Evolutionary conservation across 1,284 basidiomycete genomes (phyloP), one percentile per base, ranked within the genome.

Genomic region (Heterobasidion annosum): DNA sequence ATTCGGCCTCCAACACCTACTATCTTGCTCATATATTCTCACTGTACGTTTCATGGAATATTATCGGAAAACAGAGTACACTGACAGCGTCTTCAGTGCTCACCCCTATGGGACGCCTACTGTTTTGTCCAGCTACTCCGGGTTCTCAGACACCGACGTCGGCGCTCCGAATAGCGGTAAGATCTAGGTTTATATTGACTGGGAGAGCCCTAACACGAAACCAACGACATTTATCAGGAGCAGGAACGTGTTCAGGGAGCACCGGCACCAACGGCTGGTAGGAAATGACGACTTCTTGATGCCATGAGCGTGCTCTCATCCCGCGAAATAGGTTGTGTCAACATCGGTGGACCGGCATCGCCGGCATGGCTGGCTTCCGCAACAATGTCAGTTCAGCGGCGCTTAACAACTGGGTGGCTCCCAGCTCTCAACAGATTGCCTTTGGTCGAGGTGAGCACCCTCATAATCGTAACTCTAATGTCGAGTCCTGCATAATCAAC

Each of bases 21-120:
- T 73, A 75, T 7, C 71, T 76, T 1, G 83, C 82, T 0, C 76
- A 71, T n/a, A 74, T 87, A 33, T 85, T 85, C 69, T 83, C 81
- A 0, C 73, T 87, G 65, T 69, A 54, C 25, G 67, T 35, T 34
- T 13, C 2, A 25, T 25, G 25, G 25, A 25, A 25, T 25, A 9
- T 34, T 10, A 33, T 32, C 49, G 9, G 16, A 13, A 32, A 40
- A 15, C 45, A 47, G 16, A n/a, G 18, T 16, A 19, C n/a, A 37
- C 13, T 52, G 40, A 48, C 13, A 7, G 25, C 19, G 46, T 15
- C 19, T 48, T n/a, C 34, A 70, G 69, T 13, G 79, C 82, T 0
- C 80, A 85, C 62, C 73, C 82, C 0, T 88, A 83, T 63, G 84
- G 85, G 51, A 81, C 77, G 3, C 83, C 84, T 0, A 78, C 80